Conservation (phyloP, 106 monocot genomes). For the Dioscorea zingiberensis region DNA sequence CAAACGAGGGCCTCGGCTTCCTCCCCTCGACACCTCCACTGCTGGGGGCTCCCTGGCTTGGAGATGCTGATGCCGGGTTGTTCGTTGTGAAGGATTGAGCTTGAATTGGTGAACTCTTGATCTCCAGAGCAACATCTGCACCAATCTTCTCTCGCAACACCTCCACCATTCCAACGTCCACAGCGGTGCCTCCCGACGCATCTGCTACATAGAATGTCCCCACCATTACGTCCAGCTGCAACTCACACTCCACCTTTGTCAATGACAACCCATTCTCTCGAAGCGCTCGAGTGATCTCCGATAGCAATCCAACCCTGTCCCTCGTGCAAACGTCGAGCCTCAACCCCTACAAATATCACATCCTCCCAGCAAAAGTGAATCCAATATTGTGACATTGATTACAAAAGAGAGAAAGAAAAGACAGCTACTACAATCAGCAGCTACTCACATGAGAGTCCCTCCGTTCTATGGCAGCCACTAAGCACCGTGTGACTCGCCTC, state of each 20-base stretch:
- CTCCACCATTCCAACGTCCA: slow-evolving; percentile 25
- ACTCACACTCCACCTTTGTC: slow-evolving; percentile 36
- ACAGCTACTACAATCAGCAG: neutral
- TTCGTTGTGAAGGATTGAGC: neutral
- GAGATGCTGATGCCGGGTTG: neutral
- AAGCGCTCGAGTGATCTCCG: slow-evolving; percentile 43
- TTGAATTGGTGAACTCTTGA: slow-evolving; percentile 6
- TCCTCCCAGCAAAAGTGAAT: too few relatives aligned
- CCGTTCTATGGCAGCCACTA: slow-evolving; percentile 56
- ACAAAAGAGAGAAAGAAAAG: neutral
- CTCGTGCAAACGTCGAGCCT: slow-evolving; percentile 29
- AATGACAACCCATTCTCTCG: slow-evolving; percentile 58
- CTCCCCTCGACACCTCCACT: neutral
- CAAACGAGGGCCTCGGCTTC: slow-evolving; percentile 22
- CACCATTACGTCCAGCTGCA: slow-evolving; percentile 22
- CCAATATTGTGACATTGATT: neutral
- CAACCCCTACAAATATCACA: slow-evolving; percentile 27
- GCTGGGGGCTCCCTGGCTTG: too few relatives aligned
- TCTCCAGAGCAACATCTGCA: slow-evolving; percentile 14
- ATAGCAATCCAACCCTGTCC: slow-evolving; percentile 45
- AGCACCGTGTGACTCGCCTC: slow-evolving; percentile 32
- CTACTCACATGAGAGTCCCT: slow-evolving; percentile 48
- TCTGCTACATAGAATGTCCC: slow-evolving; percentile 57
- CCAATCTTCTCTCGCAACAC: slow-evolving; percentile 21
- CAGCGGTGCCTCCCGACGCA: slow-evolving; percentile 14